phyloP scores from a whole-genome alignment of 164 flowering plant species.

The Magnolia sinica region DNA sequence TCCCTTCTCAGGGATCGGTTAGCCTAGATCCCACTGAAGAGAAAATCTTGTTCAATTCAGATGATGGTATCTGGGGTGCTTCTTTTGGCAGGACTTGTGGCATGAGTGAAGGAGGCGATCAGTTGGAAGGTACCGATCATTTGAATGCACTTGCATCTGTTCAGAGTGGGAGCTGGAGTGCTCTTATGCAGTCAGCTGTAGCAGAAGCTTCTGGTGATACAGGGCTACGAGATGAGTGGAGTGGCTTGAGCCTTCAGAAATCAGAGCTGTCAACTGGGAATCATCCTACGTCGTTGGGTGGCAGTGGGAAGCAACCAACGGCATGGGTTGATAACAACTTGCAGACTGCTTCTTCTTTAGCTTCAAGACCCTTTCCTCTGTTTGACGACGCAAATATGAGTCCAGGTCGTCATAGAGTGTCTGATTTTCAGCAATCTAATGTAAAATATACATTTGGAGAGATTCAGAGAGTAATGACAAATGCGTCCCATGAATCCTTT shows the following conservation, averaged over 20 bases:
- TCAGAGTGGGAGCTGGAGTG: conserved; percentile 93
- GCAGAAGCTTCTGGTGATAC: conserved; percentile 78
- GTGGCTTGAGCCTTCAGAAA: conserved; percentile 68
- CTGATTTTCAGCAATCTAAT: conserved; percentile 34
- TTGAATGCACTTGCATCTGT: conserved; percentile 44
- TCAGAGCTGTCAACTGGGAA: conserved; percentile 47
- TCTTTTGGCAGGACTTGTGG: conserved; percentile 31
- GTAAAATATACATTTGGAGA: conserved; percentile 4
- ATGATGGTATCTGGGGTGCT: conserved; percentile 57
- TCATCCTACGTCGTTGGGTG: conserved; percentile 29
- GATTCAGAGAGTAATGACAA: conserved; percentile 1
- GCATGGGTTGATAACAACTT: conserved; percentile 41
- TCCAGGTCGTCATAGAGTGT: conserved; percentile 24
- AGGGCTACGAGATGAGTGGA: conserved; percentile 75
- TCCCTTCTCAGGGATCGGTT: conserved; percentile 35
- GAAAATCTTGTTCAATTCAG: conserved; percentile 57
- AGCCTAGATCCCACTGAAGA: conserved; percentile 68
- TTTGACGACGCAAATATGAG: conserved; percentile 31
- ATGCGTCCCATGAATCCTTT: not conserved
- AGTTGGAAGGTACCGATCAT: conserved; percentile 35
- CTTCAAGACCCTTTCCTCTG: conserved; percentile 32
- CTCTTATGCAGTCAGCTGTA: conserved; percentile 94
- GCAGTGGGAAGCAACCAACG: conserved; percentile 39
- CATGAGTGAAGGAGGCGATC: conserved; percentile 31
- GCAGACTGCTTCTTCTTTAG: conserved; percentile 41